Base-by-base conservation (phyloP, 176 grass and related monocot species). In the Eragrostis nindensis region DNA sequence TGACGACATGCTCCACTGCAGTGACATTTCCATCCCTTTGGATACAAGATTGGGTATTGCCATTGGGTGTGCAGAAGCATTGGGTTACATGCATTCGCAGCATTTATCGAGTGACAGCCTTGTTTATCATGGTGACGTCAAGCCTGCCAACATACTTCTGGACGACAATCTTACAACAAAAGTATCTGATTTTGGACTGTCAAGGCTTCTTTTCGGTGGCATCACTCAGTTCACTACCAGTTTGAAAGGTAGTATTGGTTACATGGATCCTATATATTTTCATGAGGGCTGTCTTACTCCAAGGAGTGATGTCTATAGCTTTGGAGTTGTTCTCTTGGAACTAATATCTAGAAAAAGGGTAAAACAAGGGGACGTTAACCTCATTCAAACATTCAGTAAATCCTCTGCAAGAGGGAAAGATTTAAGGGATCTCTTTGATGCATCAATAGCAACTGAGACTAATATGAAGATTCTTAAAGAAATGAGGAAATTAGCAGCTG, bases 71-170 rank as follows among this genome's bases (percentile, higher is more conserved):
- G 74, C 82, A 29, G 74, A 84, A 39, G 82, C 82, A 70, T 61
- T 84, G 43, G 62, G 65, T 29, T 84, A 84, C 53, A 70, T 84
- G 82, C 82, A 84, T 64, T 82, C 69, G 0, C 50, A 63, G 69
- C 70, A 83, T 55, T 55, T 52, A 53, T 40, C 15, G 6, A 74
- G 8, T 27, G n/a, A 64, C 10, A 83, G 27, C 15, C 59, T 65
- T 52, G 52, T 83, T 26, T 74, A 53, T n/a, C 80, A 83, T 29
- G 80, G 80, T 19, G 80, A 83, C 25, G 54, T 74, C 3, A 83
- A 83, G 61, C 80, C 70, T 11, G 70, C 59, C 6, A 83, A 74
- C 44, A 83, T 83, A 54, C 80, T 83, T 66, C 18, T 83, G 10
- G 69, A 74, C 43, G 15, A 15, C 6, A 83, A 55, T 42, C 22